A percentile compares a stretch with the other conserved stretches of the same genome.
phyloP scores from a whole-genome alignment of 2,329 filamentous ascomycete species.

The Paecilomyces variotii region DNA sequence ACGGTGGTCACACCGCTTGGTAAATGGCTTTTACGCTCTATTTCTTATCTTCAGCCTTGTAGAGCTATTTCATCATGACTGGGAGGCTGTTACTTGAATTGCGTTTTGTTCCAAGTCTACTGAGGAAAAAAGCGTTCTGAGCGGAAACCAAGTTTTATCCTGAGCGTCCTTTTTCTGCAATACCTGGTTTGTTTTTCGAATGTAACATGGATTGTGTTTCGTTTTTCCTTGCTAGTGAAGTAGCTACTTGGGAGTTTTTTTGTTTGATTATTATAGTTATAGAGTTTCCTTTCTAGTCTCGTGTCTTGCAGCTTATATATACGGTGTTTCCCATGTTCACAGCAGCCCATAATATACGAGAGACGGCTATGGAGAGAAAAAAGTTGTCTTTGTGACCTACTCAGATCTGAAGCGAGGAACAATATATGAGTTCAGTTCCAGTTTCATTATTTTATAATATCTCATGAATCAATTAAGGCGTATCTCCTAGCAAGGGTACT shows the following conservation, averaged over 20 bases:
- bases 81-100: background rate
- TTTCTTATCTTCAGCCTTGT: background rate
- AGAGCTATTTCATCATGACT: background rate
- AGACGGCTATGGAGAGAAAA: background rate
- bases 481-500: background rate
- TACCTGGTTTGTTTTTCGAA: background rate
- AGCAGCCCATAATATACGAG: background rate
- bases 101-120: background rate
- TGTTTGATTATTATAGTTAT: background rate
- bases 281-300: background rate
- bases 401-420: background rate
- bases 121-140: background rate
- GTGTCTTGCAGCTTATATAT: background rate
- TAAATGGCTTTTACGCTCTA: slow-evolving; percentile 9
- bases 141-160: background rate
- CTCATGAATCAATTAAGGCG: background rate
- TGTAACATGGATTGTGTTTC: background rate
- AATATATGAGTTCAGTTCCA: background rate
- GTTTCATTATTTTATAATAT: background rate
- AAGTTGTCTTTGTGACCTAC: background rate
- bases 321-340: too few relatives aligned
- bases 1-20: slow-evolving; percentile 58
- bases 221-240: background rate
- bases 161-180: background rate
- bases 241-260: background rate